These are phyloP conservation scores for Hordeum vulgare DNA, from an alignment of 176 grass and related monocot species.

Conservation along the genomic window MorexV3_pseudomolecules_assembly NC_058523.1:429069175-429069674, in stretches of 20 bases:
- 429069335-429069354: neutral
- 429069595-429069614: constrained; percentile 18
- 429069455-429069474: constrained; percentile 51
- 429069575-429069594: neutral
- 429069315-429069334: neutral
- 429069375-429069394: constrained; percentile 78
- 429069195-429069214: constrained; percentile 36
- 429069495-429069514: constrained; percentile 37
- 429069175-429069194: constrained; percentile 71
- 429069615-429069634: constrained; percentile 56
- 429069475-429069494: constrained; percentile 55
- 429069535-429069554: neutral
- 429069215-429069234: constrained; percentile 54
- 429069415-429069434: constrained; percentile 68
- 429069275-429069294: neutral
- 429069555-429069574: neutral
- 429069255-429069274: neutral
- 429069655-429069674: constrained; percentile 74
- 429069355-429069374: constrained; percentile 36
- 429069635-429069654: constrained; percentile 73
- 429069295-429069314: neutral
- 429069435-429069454: constrained; percentile 55
- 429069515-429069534: neutral
- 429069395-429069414: constrained; percentile 77
- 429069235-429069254: constrained; percentile 60